Percentiles rank a stretch among this genome's conserved stretches.
phyloP scores from a whole-genome alignment of 1,284 basidiomycete genomes.

The Cyathus olla region DNA sequence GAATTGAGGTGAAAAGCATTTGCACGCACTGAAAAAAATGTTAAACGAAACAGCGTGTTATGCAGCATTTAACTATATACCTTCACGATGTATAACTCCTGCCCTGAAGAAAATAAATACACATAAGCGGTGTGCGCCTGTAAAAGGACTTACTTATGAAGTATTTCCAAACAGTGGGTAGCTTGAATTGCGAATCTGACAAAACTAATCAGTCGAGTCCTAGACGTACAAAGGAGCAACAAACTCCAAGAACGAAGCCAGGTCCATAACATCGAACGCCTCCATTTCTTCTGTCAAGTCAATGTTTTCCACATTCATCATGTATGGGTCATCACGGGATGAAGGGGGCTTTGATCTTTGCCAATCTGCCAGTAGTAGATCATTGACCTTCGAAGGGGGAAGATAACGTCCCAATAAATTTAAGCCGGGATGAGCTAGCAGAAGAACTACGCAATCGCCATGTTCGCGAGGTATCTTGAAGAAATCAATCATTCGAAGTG shows the following conservation, averaged over 20 bases:
- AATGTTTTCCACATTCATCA: slow-evolving; percentile 59
- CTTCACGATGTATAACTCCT: slow-evolving; percentile 75
- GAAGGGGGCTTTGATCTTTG: slow-evolving; percentile 52
- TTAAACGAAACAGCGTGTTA: not conserved
- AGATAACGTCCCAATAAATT: slow-evolving; percentile 77
- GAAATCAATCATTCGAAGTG: slow-evolving; percentile 71
- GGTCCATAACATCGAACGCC: slow-evolving; percentile 76
- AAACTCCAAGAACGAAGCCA: slow-evolving; percentile 79
- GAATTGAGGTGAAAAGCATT: slow-evolving; percentile 81
- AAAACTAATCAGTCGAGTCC: not conserved
- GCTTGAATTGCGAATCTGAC: slow-evolving; percentile 77
- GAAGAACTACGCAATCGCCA: slow-evolving; percentile 74
- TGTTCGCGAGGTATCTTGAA: slow-evolving; percentile 70
- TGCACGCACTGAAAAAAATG: slow-evolving; percentile 62
- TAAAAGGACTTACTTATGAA: slow-evolving; percentile 63
- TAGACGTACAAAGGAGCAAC: slow-evolving; percentile 21
- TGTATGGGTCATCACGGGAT: slow-evolving; percentile 61
- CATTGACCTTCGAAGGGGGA: slow-evolving; percentile 73
- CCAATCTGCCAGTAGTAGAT: slow-evolving; percentile 71
- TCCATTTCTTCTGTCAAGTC: slow-evolving; percentile 64
- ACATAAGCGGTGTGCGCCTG: not conserved
- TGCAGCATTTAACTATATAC: slow-evolving; percentile 32
- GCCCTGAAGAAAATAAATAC: slow-evolving; percentile 38
- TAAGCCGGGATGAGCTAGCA: slow-evolving; percentile 73
- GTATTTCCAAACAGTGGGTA: slow-evolving; percentile 73